A percentile compares a stretch with the other conserved stretches of the same genome.
These are phyloP conservation scores for Colletotrichum echinochloae DNA, from an alignment of 2,329 filamentous ascomycete species.

Conservation along the genomic window DNA sequence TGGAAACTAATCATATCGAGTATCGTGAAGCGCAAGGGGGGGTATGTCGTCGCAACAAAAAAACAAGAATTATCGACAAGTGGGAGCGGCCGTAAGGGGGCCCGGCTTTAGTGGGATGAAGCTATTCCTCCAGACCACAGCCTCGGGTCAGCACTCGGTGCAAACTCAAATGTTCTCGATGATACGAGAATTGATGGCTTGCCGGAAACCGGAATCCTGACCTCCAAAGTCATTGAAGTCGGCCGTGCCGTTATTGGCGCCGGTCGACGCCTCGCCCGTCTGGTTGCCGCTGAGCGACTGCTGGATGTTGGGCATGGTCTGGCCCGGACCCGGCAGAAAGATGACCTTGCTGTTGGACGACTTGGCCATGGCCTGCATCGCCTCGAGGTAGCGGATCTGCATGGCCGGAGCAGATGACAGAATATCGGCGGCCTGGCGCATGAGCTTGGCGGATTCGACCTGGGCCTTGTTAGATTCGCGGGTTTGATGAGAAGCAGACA, in stretches of 20 bases:
- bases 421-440: slow-evolving; percentile 94
- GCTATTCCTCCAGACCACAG: slow-evolving; percentile 36
- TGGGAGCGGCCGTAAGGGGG: slow-evolving; percentile 15
- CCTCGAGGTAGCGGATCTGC: slow-evolving; percentile 98
- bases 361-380: slow-evolving; percentile 99
- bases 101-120: slow-evolving; percentile 36
- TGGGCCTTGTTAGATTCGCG: slow-evolving; percentile 42
- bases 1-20: slow-evolving; percentile 27
- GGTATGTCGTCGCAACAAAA: slow-evolving; percentile 6
- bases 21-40: slow-evolving; percentile 18
- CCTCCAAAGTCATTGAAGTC: slow-evolving; percentile 64
- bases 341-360: slow-evolving; percentile 89
- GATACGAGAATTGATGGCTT: slow-evolving; percentile 83
- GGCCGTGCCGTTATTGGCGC: slow-evolving; percentile 49
- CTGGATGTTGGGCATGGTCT: slow-evolving; percentile 65
- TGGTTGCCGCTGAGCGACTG: slow-evolving; percentile 56
- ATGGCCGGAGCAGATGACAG: slow-evolving; percentile 92
- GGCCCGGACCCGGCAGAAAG: slow-evolving; percentile 74
- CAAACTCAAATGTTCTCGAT: slow-evolving; percentile 83
- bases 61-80: slow-evolving; percentile 11
- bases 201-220: slow-evolving; percentile 75
- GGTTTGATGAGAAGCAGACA: background rate
- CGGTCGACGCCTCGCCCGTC: slow-evolving; percentile 51
- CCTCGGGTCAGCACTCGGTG: slow-evolving; percentile 40
- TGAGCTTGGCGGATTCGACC: slow-evolving; percentile 95